Evolutionary conservation across 2,329 filamentous ascomycete genomes (phyloP).

Genomic region (Calonectria ilicicola): DNA sequence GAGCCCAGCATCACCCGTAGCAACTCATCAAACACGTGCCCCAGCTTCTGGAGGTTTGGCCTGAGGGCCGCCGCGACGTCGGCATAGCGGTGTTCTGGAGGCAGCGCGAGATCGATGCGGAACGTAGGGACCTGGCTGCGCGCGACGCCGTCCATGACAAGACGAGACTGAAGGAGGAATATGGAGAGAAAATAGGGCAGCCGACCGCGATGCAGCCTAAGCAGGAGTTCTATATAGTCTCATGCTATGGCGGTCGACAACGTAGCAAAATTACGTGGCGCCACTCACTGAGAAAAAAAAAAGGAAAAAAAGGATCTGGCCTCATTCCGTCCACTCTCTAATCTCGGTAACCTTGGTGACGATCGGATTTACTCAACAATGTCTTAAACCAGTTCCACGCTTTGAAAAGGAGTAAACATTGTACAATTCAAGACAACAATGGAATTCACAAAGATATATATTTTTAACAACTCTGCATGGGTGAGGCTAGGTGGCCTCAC

Average conservation of each 20-base stretch:
- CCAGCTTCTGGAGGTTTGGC: slow-evolving; percentile 17
- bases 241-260: neutral
- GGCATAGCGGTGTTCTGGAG: slow-evolving; percentile 14
- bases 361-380: neutral
- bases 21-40: slow-evolving; percentile 27
- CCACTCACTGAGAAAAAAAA: neutral
- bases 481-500: neutral
- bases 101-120: neutral
- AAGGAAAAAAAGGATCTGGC: neutral
- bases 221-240: neutral
- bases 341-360: slow-evolving; percentile 4
- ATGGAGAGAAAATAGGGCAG: neutral
- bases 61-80: slow-evolving; percentile 19
- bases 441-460: neutral
- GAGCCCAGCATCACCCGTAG: slow-evolving; percentile 27
- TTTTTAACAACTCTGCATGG: neutral
- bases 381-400: neutral
- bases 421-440: neutral
- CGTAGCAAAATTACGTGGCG: slow-evolving; percentile 10
- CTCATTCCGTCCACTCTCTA: neutral
- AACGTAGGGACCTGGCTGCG: neutral
- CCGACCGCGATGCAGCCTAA: neutral
- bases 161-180: neutral
- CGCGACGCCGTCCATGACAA: neutral
- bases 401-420: neutral